Percentiles rank a stretch among this genome's conserved stretches.
Evolutionary conservation across 495 filamentous ascomycete genomes (phyloP).

Genomic region (Penicillium fimorum): DNA sequence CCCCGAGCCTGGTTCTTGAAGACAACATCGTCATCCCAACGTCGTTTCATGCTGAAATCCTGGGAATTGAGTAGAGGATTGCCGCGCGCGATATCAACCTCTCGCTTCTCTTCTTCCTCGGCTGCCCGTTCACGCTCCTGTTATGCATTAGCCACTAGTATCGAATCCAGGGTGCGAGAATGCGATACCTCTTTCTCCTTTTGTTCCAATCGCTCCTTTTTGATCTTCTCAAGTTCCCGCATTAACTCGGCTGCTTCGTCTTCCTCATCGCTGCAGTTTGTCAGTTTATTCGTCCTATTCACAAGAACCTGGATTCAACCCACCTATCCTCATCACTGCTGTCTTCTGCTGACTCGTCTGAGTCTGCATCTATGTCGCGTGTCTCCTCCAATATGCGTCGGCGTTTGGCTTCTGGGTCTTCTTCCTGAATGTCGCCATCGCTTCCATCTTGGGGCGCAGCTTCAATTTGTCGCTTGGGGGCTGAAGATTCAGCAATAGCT

Average conservation of each 20-base stretch:
- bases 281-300: conserved; percentile 12
- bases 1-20: conserved; percentile 98
- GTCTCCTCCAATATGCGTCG: conserved; percentile 85
- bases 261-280: conserved; percentile 60
- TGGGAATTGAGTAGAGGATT: conserved; percentile 84
- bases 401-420: conserved; percentile 79
- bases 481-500: conserved; percentile 33
- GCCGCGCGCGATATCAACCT: conserved; percentile 84
- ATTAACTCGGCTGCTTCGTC: conserved; percentile 89
- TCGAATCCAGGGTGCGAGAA: background rate
- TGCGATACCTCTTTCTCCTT: conserved; percentile 70
- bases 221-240: conserved; percentile 92
- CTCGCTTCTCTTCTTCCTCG: conserved; percentile 76
- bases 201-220: conserved; percentile 81
- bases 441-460: conserved; percentile 30
- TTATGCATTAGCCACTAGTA: conserved; percentile 11
- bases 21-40: conserved; percentile 99
- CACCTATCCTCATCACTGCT: conserved; percentile 71
- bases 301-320: conserved; percentile 3
- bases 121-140: conserved; percentile 73
- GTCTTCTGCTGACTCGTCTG: conserved; percentile 65
- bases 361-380: conserved; percentile 87
- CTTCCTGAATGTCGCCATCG: conserved; percentile 40
- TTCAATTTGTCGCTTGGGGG: conserved; percentile 68
- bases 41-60: conserved; percentile 47